Evolutionary conservation across 495 filamentous ascomycete species (phyloP).

Genomic region (Aspergillus nidulans): DNA sequence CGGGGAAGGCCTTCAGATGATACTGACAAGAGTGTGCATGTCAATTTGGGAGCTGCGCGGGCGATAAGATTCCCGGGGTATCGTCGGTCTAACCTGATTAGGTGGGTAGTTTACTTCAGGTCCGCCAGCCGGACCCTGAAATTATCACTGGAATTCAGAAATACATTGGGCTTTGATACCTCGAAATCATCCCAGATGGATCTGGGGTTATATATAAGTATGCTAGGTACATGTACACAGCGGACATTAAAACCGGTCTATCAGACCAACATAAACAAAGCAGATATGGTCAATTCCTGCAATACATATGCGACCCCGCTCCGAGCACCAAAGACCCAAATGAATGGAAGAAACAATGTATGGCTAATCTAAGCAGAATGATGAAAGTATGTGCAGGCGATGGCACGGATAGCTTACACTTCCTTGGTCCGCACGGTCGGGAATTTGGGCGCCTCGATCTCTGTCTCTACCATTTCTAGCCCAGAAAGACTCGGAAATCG

Average conservation of each 20-base stretch:
- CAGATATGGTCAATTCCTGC: conserved; percentile 3
- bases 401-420: conserved; percentile 27
- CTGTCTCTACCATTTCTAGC: conserved; percentile 79
- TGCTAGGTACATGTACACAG: neutral
- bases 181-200: neutral
- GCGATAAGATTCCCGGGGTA: neutral
- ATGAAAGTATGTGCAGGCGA: conserved; percentile 5
- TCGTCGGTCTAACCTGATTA: conserved; percentile 1
- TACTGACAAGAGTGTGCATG: no score
- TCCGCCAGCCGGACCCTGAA: neutral
- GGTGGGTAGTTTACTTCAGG: neutral
- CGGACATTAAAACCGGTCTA: conserved; percentile 6
- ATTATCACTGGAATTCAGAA: no score
- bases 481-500: conserved; percentile 75
- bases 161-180: neutral
- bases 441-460: conserved; percentile 47
- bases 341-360: neutral
- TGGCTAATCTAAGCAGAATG: neutral
- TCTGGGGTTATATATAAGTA: conserved; percentile 1
- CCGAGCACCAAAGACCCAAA: neutral
- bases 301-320: conserved; percentile 3
- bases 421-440: conserved; percentile 38
- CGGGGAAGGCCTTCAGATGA: neutral
- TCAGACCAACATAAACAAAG: neutral
- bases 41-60: neutral